Evolutionary conservation across 257 asterid species (phyloP).

Genomic region (Solanum lycopersicoides): DNA sequence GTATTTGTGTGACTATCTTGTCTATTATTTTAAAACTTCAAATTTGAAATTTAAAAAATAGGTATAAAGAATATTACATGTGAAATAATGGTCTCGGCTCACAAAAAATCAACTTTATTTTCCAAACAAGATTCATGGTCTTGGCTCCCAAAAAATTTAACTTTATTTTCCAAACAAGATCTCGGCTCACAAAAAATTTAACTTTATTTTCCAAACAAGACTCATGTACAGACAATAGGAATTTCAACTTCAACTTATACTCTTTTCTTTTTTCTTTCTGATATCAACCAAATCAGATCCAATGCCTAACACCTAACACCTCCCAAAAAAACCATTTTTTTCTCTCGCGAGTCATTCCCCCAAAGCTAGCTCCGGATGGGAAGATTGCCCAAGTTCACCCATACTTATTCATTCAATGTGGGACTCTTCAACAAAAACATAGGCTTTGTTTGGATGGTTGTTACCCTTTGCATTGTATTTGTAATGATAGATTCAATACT

Average conservation of each 20-base stretch:
- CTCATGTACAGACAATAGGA: neutral
- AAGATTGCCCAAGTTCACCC: neutral
- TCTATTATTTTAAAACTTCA: neutral
- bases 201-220: neutral
- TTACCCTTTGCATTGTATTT: neutral
- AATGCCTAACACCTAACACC: neutral
- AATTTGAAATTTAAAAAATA: neutral
- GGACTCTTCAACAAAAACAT: neutral
- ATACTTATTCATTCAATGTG: neutral
- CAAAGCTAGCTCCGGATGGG: neutral
- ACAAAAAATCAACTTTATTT: neutral
- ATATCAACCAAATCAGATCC: neutral
- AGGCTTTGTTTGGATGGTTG: neutral
- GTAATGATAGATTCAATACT: neutral
- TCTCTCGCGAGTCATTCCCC: neutral
- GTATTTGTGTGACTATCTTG: neutral
- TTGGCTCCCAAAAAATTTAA: too few relatives aligned
- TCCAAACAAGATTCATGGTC: too few relatives aligned
- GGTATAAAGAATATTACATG: neutral
- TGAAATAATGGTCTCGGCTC: neutral
- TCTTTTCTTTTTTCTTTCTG: neutral
- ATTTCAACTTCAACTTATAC: neutral
- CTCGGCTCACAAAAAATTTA: too few relatives aligned
- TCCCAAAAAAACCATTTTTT: neutral
- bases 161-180: neutral